Percentiles rank a stretch among this genome's conserved stretches.
These are phyloP conservation scores for Ophiostoma ulmi DNA, from an alignment of 2,329 filamentous ascomycete genomes.

Conservation along the genomic window DNA sequence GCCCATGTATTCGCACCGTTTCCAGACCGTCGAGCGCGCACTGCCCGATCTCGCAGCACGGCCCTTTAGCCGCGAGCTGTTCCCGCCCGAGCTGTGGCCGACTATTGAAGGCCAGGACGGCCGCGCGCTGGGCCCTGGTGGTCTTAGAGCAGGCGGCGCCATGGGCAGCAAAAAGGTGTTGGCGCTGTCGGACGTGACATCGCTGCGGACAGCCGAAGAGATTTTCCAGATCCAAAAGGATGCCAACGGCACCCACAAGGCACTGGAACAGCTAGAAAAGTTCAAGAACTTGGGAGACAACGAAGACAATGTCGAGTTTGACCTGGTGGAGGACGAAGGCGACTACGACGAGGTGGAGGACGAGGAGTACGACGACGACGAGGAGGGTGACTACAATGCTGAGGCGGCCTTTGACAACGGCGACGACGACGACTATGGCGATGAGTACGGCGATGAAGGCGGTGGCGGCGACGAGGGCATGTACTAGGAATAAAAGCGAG, in stretches of 20 bases:
- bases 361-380: conserved; percentile 53
- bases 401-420: conserved; percentile 57
- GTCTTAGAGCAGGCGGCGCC: background rate
- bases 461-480: conserved; percentile 33
- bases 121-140: conserved; percentile 26
- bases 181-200: conserved; percentile 44
- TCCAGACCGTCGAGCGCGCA: conserved; percentile 47
- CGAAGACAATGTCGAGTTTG: conserved; percentile 39
- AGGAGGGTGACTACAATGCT: conserved; percentile 57
- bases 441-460: conserved; percentile 49
- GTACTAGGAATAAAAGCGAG: conserved; percentile 20
- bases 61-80: conserved; percentile 47
- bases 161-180: conserved; percentile 33
- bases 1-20: conserved; percentile 54
- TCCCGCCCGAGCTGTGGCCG: conserved; percentile 52
- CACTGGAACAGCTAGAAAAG: conserved; percentile 43
- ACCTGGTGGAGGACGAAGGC: conserved; percentile 47
- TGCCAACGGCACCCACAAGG: conserved; percentile 33
- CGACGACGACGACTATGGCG: conserved; percentile 45
- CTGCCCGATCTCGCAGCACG: conserved; percentile 50
- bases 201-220: conserved; percentile 48
- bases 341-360: conserved; percentile 45
- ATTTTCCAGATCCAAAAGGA: conserved; percentile 39
- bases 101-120: conserved; percentile 48
- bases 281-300: conserved; percentile 40